A percentile compares a stretch with the other conserved stretches of the same genome.
Conservation (phyloP, 164 flowering plant species). For the grape (Vitis vinifera) region DNA sequence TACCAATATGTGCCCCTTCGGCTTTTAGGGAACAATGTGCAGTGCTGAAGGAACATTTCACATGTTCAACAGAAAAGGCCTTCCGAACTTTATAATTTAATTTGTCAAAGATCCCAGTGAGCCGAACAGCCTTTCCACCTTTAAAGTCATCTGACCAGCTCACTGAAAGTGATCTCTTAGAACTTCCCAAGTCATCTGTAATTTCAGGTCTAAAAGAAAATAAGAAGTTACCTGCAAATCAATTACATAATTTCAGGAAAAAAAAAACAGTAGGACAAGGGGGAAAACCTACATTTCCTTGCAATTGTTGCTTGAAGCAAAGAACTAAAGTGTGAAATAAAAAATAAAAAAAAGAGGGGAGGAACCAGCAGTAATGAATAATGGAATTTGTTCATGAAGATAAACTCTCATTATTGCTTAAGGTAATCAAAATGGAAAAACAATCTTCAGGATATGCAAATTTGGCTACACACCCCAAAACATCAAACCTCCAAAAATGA, state of each 20-base stretch:
- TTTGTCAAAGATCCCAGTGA: slow-evolving; percentile 82
- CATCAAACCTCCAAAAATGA: no score
- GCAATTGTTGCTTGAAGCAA: no score
- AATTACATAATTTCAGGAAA: slow-evolving; percentile 1
- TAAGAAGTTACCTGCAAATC: slow-evolving; percentile 76
- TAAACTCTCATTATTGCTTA: no score
- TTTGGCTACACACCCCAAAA: no score
- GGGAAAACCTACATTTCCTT: not conserved
- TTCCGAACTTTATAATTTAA: slow-evolving; percentile 64
- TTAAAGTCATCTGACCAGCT: slow-evolving; percentile 87
- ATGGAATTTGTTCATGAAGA: no score
- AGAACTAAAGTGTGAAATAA: not conserved
- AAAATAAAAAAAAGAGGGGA: not conserved
- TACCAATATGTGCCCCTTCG: slow-evolving; percentile 29
- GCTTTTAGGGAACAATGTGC: slow-evolving; percentile 51
- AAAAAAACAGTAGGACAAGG: not conserved
- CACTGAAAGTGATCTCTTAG: slow-evolving; percentile 34
- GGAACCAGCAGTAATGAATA: no score
- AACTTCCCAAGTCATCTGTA: slow-evolving; percentile 27
- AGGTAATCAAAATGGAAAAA: no score
- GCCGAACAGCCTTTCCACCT: slow-evolving; percentile 85
- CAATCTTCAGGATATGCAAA: no score
- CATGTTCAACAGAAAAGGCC: slow-evolving; percentile 57
- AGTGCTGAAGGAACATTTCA: slow-evolving; percentile 62
- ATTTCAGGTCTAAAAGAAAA: slow-evolving; percentile 78